A percentile compares a stretch with the other conserved stretches of the same genome.
Conservation (phyloP, 2,329 filamentous ascomycete species). For the Hirsutella minnesotensis region DNA sequence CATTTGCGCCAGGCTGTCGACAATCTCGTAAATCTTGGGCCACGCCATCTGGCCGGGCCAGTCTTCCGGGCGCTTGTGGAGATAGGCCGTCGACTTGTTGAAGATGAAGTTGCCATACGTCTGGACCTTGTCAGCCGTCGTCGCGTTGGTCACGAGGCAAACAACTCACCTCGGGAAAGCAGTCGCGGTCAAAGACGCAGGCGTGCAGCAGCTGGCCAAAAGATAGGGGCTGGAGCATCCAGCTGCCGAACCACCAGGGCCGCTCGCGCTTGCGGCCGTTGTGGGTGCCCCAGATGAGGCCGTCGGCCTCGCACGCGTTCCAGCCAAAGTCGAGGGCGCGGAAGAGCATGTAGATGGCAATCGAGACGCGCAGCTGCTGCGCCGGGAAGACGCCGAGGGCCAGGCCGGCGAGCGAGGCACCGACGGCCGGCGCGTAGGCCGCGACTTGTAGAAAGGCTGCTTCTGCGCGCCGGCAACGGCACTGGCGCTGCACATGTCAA, state of each 20-base stretch:
- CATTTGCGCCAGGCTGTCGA: constrained; percentile 73
- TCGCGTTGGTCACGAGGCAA: not conserved
- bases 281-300: constrained; percentile 50
- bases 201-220: constrained; percentile 68
- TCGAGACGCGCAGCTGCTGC: constrained; percentile 56
- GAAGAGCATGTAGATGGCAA: constrained; percentile 73
- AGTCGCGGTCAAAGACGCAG: constrained; percentile 65
- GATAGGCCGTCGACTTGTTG: constrained; percentile 66
- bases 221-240: constrained; percentile 67
- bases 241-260: constrained; percentile 78
- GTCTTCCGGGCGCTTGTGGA: constrained; percentile 58
- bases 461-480: constrained; percentile 25
- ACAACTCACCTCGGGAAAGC: constrained; percentile 47
- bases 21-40: constrained; percentile 64
- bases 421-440: constrained; percentile 76
- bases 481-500: constrained; percentile 5
- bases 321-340: constrained; percentile 77
- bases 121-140: not conserved
- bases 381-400: constrained; percentile 65
- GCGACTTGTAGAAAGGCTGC: constrained; percentile 48
- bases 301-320: constrained; percentile 68
- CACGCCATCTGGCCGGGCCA: constrained; percentile 58
- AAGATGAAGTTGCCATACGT: constrained; percentile 40
- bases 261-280: constrained; percentile 44
- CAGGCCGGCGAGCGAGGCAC: constrained; percentile 76